Conservation (phyloP, 208 protist genomes). For the Phytomonas sp. region DNA sequence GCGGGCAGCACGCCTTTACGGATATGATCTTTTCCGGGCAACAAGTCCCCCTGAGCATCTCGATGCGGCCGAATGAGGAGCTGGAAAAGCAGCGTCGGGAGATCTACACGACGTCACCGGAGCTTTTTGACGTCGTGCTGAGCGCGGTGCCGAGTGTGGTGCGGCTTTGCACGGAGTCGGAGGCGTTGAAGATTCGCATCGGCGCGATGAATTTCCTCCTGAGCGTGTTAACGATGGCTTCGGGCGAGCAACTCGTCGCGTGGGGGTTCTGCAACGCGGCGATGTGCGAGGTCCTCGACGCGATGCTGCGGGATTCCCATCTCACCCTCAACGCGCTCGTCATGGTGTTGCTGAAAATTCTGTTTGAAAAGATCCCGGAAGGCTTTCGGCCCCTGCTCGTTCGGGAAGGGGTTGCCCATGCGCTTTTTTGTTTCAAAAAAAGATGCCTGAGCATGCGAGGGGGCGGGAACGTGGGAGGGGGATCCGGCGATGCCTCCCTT, state of each 20-base stretch:
- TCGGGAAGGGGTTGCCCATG: conserved; percentile 61
- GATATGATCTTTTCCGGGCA: conserved; percentile 35
- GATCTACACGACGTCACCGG: conserved; percentile 33
- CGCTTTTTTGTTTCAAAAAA: no score
- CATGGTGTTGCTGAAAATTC: conserved; percentile 37
- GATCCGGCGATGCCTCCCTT: no score
- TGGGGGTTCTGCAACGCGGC: conserved; percentile 18
- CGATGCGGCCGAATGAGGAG: conserved; percentile 22
- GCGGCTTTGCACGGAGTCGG: conserved; percentile 48
- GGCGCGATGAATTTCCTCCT: conserved; percentile 47
- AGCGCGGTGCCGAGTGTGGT: conserved; percentile 49
- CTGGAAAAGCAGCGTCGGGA: background rate
- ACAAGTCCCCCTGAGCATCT: background rate
- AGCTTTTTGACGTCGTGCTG: conserved; percentile 42
- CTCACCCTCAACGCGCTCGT: conserved; percentile 42
- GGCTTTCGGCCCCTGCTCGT: conserved; percentile 63
- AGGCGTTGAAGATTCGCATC: conserved; percentile 31
- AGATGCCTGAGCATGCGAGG: no score
- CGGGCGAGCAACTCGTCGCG: conserved; percentile 30
- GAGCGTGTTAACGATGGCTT: conserved; percentile 43
- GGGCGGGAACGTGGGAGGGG: no score
- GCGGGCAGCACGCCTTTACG: conserved; percentile 49
- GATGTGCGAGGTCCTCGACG: conserved; percentile 49
- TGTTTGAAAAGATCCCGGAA: conserved; percentile 61
- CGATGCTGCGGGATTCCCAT: conserved; percentile 38